Base-by-base conservation (phyloP, 192 early-diverging fungal genomes). In the Rhizoclosmatium globosum region DNA sequence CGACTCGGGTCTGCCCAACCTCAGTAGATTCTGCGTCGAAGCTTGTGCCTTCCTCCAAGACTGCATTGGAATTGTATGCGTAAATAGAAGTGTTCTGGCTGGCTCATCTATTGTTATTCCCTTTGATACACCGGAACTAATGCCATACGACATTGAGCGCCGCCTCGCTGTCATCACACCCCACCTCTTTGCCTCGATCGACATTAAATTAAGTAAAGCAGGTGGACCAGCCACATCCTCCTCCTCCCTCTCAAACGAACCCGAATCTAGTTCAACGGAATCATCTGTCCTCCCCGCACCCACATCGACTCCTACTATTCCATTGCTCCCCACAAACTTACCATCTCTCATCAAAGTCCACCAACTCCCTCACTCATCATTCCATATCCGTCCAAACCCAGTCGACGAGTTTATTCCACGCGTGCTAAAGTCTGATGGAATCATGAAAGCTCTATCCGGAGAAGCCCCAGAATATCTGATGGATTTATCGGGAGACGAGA, bases 41-140 rank as follows among this genome's bases (percentile, higher is more conserved):
- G 57, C 77, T 38, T 70, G 67, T 61, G 67, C 56, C 4, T 53
- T 79, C 41, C 57, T 79, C 13, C 77, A 79, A 47, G 77, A 79
- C 58, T 79, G 68, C 46, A 47, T 79, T 39, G 77, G 77, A 7
- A 38, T 79, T 42, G 68, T 79, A 15, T 45, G 77, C 31, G 39
- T 79, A 38, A 79, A 67, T 41, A 11, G 77, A 21, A 58, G 57
- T 46, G 21, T 46, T 0, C 57, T 79, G 2, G 56, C 69, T 15
- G 77, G 77, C 7, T 56, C 59, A n/a, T 41, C 48, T 7, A 62
- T 79, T 53, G 72, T 79, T 23, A 31, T 79, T 41, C 47, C 77
- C 4, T 79, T 79, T 47, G 77, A 79, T 21, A 71, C 76, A 15
- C 76, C 68, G 7, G 68, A 79, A 56, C 23, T 79, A 21, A 56